These are phyloP conservation scores for Mucor indicus DNA, from an alignment of 371 early-diverging fungal species.

Conservation along the genomic window DNA sequence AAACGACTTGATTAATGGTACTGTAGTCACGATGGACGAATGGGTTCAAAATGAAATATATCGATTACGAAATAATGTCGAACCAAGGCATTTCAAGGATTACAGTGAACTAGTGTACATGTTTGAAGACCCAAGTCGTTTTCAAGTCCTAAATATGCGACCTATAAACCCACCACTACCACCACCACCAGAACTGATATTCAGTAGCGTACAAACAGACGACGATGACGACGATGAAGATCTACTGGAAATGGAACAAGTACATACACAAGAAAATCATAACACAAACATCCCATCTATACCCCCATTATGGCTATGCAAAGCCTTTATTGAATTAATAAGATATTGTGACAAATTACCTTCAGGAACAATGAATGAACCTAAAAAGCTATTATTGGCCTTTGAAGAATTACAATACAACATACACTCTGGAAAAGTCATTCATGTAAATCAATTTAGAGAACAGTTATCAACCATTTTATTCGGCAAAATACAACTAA, in stretches of 20 bases:
- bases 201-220: too few species aligned
- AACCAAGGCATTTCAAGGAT: slow-evolving; percentile 31
- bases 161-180: too few species aligned
- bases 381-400: slow-evolving; percentile 8
- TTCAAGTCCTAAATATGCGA: too few species aligned
- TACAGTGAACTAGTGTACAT: slow-evolving; percentile 28
- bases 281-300: too few species aligned
- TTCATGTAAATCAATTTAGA: slow-evolving; percentile 12
- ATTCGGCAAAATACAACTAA: slow-evolving; percentile 35
- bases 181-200: too few species aligned
- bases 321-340: slow-evolving; percentile 6
- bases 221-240: too few species aligned
- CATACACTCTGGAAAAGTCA: background rate
- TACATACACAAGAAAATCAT: too few species aligned
- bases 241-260: too few species aligned
- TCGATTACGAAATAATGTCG: slow-evolving; percentile 22
- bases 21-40: slow-evolving; percentile 19
- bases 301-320: slow-evolving; percentile 6
- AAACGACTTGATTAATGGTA: slow-evolving; percentile 13
- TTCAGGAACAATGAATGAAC: background rate
- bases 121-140: slow-evolving; percentile 22
- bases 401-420: slow-evolving; percentile 18
- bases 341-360: slow-evolving; percentile 7
- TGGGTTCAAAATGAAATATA: slow-evolving; percentile 35
- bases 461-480: slow-evolving; percentile 22